A percentile compares a stretch with the other conserved stretches of the same genome.
phyloP scores from a whole-genome alignment of 1,139 yeast genomes.

The Pichia cactophila region DNA sequence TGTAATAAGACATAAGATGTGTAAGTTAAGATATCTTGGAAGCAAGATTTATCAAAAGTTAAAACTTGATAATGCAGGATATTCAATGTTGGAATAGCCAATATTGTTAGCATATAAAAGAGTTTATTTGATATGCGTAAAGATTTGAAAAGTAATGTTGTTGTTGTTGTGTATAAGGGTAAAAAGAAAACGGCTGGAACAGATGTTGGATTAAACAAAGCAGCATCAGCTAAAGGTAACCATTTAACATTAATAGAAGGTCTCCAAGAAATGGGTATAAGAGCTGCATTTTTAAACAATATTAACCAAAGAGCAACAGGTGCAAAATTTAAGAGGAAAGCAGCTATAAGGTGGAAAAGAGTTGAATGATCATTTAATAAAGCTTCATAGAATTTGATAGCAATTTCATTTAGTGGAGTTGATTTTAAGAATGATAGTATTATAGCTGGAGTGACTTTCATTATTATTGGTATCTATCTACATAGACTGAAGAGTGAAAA shows the following conservation, averaged over 20 bases:
- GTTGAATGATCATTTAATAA: conserved; percentile 12
- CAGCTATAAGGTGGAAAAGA: background rate
- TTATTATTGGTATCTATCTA: background rate
- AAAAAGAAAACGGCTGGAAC: background rate
- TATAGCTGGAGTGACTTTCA: background rate
- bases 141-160: background rate
- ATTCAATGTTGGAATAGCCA: conserved; percentile 38
- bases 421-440: background rate
- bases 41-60: conserved; percentile 26
- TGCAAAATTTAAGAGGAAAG: conserved; percentile 42
- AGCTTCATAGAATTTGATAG: background rate
- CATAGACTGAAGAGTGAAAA: no score
- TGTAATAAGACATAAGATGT: conserved; percentile 54
- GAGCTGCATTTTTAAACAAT: conserved; percentile 54
- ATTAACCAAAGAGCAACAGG: conserved; percentile 52
- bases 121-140: background rate
- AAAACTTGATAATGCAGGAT: conserved; percentile 32
- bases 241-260: conserved; percentile 49
- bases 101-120: background rate
- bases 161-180: background rate
- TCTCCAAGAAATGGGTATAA: conserved; percentile 47
- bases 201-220: background rate
- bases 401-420: background rate
- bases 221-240: conserved; percentile 21
- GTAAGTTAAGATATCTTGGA: conserved; percentile 53